Percentiles rank a stretch among this genome's conserved stretches.
Conservation (phyloP, 2,329 filamentous ascomycete genomes). For the Aspergillus phoenicis region DNA sequence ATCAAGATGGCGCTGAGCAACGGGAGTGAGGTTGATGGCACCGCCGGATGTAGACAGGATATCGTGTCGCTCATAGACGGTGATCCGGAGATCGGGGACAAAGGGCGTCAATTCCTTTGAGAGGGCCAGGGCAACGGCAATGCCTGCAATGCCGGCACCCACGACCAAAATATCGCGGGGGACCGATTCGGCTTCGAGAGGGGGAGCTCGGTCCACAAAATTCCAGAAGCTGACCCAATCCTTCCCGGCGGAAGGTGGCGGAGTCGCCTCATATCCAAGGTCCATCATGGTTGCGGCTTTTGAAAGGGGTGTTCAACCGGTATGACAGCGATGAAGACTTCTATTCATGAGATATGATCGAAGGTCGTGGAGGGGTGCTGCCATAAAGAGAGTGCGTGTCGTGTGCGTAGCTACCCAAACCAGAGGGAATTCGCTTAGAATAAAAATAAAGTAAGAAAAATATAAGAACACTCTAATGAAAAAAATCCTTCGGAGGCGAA, state of each 20-base stretch:
- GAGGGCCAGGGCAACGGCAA: constrained; percentile 37
- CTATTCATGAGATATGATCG: constrained; percentile 2
- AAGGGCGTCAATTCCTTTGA: constrained; percentile 37
- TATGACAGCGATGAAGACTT: background rate
- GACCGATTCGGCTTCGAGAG: constrained; percentile 6
- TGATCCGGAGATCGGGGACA: constrained; percentile 39
- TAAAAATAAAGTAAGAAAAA: background rate
- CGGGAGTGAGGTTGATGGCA: constrained; percentile 49
- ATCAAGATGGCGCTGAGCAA: constrained; percentile 47
- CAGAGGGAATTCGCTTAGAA: background rate
- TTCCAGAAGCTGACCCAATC: constrained; percentile 14
- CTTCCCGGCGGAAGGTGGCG: constrained; percentile 9
- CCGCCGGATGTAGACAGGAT: constrained; percentile 48
- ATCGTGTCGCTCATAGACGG: constrained; percentile 44
- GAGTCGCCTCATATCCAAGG: constrained; percentile 6
- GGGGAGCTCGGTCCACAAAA: background rate
- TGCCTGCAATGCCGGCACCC: constrained; percentile 40
- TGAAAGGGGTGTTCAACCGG: background rate
- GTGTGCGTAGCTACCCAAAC: constrained; percentile 3
- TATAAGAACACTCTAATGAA: background rate
- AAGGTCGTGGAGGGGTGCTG: background rate
- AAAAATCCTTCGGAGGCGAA: constrained; percentile 5
- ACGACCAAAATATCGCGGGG: constrained; percentile 36
- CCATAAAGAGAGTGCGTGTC: constrained; percentile 4
- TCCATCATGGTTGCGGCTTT: constrained; percentile 9